These are phyloP conservation scores for Wallacemonas sp. DNA, from an alignment of 208 protist species.

Conservation along the genomic window DNA sequence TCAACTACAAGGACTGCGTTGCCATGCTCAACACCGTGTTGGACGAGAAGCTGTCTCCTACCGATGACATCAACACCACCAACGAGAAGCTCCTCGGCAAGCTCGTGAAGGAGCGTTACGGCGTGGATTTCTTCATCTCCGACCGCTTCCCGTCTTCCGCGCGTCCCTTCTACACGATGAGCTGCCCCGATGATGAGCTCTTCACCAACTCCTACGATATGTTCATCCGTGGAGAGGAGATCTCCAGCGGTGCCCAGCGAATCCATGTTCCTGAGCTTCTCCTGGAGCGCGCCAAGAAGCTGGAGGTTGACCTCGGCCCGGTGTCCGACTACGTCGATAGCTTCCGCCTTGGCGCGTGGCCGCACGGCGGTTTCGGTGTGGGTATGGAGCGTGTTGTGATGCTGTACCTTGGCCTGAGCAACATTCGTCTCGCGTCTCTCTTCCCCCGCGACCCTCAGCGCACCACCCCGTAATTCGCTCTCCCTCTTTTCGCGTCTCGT, in stretches of 20 bases:
- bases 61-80: constrained; percentile 94
- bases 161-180: constrained; percentile 99
- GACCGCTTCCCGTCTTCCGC: constrained; percentile 97
- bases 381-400: constrained; percentile 99
- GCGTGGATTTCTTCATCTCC: constrained; percentile 99
- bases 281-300: constrained; percentile 64
- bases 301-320: constrained; percentile 83
- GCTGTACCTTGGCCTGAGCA: constrained; percentile 98
- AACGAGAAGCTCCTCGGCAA: constrained; percentile 96
- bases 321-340: constrained; percentile 97
- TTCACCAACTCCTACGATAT: constrained; percentile 99
- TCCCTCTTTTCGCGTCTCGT: too few species aligned
- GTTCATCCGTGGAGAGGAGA: constrained; percentile 99
- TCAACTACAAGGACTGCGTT: constrained; percentile 94
- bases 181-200: constrained; percentile 90
- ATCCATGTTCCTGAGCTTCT: constrained; percentile 98
- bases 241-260: constrained; percentile 99
- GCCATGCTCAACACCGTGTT: constrained; percentile 91
- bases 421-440: constrained; percentile 98
- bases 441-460: constrained; percentile 99
- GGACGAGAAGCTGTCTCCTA: constrained; percentile 76
- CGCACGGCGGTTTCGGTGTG: constrained; percentile 99
- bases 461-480: constrained; percentile 92
- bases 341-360: constrained; percentile 97
- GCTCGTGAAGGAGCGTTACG: constrained; percentile 98